A percentile compares a stretch with the other conserved stretches of the same genome.
These are phyloP conservation scores for Aphanomyces invadans DNA, from an alignment of 352 stramenopile species.

Conservation along the genomic window DNA sequence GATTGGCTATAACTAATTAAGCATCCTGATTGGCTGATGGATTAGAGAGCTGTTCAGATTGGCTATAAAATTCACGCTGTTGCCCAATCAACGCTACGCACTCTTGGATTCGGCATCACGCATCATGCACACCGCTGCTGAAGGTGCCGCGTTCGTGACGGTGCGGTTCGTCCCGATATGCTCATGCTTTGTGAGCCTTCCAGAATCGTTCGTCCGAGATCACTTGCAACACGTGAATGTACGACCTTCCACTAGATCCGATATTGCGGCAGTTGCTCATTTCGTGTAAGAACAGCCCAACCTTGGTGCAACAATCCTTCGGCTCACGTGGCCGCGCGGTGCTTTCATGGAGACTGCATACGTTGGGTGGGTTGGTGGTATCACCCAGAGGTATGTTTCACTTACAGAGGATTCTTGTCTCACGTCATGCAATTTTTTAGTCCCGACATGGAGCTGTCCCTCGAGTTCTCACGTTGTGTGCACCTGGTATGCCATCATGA, in stretches of 20 bases:
- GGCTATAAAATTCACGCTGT: too few species aligned
- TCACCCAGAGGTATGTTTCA: neutral
- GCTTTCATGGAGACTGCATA: neutral
- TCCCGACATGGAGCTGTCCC: slow-evolving; percentile 74
- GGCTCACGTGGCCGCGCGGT: slow-evolving; percentile 2
- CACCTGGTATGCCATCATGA: slow-evolving; percentile 46
- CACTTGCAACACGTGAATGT: slow-evolving; percentile 34
- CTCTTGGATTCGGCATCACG: neutral
- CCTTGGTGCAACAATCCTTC: slow-evolving; percentile 46
- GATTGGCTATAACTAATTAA: slow-evolving; percentile 2
- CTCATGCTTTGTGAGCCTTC: slow-evolving; percentile 70
- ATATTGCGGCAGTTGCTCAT: too few species aligned
- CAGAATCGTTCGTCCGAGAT: slow-evolving; percentile 50
- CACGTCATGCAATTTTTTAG: slow-evolving; percentile 27
- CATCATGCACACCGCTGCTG: slow-evolving; percentile 8
- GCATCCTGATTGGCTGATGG: neutral
- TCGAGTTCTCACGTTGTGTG: slow-evolving; percentile 72
- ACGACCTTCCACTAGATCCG: neutral
- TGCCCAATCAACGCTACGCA: too few species aligned
- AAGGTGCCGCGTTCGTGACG: slow-evolving; percentile 59
- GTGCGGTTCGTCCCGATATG: slow-evolving; percentile 48
- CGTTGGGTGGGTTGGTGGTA: slow-evolving; percentile 18
- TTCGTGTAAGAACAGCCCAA: slow-evolving; percentile 27
- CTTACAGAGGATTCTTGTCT: slow-evolving; percentile 4
- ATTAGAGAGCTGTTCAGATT: too few species aligned